These are phyloP conservation scores for Tremella fuciformis DNA, from an alignment of 768 basidiomycete genomes.

Conservation along the genomic window DNA sequence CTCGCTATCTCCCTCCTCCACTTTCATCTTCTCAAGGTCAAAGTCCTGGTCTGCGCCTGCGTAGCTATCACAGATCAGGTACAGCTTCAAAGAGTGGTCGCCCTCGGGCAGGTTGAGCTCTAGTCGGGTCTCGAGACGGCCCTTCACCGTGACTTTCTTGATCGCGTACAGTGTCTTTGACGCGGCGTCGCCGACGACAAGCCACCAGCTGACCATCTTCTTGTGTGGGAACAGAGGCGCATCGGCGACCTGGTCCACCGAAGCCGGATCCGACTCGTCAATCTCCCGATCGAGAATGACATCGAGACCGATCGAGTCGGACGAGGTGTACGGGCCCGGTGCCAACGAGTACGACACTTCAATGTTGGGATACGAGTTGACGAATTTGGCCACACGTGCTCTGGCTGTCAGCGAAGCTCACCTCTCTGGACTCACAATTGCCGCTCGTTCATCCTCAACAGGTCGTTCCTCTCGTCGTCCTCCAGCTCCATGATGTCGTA, in stretches of 20 bases:
- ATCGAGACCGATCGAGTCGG: conserved; percentile 74
- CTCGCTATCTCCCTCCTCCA: conserved; percentile 85
- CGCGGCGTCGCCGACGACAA: conserved; percentile 74
- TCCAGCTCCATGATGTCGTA: conserved; percentile 99
- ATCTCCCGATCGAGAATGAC: conserved; percentile 76
- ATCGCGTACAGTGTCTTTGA: conserved; percentile 79
- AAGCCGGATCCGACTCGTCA: conserved; percentile 60
- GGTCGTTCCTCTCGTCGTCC: conserved; percentile 74
- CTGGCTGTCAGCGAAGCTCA: conserved; percentile 53
- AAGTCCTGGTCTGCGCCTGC: conserved; percentile 90
- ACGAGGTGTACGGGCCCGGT: conserved; percentile 80
- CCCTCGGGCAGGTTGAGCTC: conserved; percentile 88
- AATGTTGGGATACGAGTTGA: conserved; percentile 95
- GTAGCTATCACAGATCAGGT: conserved; percentile 90
- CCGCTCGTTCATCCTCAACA: conserved; percentile 76
- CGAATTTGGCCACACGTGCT: conserved; percentile 90
- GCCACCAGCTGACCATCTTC: conserved; percentile 96
- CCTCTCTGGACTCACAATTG: conserved; percentile 67
- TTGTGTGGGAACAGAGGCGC: conserved; percentile 87
- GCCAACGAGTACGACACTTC: conserved; percentile 81
- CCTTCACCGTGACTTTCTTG: conserved; percentile 74
- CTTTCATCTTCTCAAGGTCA: conserved; percentile 72
- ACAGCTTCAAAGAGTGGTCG: conserved; percentile 72
- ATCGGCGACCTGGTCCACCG: conserved; percentile 70
- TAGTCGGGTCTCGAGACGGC: conserved; percentile 74